These are phyloP conservation scores for Phytophthora parvispora DNA, from an alignment of 352 stramenopile genomes.

Conservation along the genomic window DNA sequence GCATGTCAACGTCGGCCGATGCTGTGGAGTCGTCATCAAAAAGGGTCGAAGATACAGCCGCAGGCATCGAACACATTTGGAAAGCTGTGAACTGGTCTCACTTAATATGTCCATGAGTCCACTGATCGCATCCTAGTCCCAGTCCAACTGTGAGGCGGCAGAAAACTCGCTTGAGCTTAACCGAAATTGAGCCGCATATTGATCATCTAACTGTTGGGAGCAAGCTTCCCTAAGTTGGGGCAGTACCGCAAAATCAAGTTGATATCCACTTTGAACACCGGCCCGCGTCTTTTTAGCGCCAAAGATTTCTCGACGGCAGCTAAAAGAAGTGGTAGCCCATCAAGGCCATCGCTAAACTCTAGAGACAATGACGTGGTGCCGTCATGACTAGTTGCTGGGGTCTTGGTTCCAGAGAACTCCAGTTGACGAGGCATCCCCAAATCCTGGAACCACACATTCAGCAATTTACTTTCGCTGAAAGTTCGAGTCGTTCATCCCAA, in stretches of 20 bases:
- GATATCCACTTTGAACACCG: neutral
- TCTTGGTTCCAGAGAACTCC: neutral
- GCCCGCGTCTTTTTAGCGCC: neutral
- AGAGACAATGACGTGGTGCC: neutral
- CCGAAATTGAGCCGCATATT: neutral
- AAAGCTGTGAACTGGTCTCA: neutral
- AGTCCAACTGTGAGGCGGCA: neutral
- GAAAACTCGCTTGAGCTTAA: neutral
- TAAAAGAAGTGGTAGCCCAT: neutral
- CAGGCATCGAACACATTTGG: neutral
- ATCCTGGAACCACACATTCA: neutral
- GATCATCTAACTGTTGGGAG: neutral
- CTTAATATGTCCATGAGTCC: neutral
- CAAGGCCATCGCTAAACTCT: neutral
- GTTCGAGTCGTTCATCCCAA: too few species aligned
- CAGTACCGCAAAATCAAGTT: neutral
- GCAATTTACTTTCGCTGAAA: neutral
- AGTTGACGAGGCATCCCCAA: neutral
- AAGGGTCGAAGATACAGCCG: neutral
- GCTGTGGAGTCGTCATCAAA: neutral
- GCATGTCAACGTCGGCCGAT: neutral
- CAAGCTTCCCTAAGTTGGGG: neutral
- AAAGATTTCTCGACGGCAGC: neutral
- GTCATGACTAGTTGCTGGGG: neutral
- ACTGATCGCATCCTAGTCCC: neutral